Percentiles rank a stretch among this genome's conserved stretches.
These are phyloP conservation scores for Solanum commersonii DNA, from an alignment of 257 asterid species.

Conservation along the genomic window DNA sequence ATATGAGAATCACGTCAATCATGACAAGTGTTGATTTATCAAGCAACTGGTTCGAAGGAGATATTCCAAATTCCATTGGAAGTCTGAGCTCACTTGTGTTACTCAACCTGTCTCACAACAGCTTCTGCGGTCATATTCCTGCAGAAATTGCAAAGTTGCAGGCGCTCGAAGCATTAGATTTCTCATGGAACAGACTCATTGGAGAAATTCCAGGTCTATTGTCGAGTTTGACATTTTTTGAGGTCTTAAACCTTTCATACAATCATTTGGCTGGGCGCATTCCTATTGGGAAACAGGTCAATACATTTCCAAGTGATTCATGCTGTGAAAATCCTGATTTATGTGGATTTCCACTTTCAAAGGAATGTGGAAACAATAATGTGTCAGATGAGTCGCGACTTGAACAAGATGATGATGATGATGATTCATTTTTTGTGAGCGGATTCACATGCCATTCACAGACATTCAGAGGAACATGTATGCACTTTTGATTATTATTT, in stretches of 20 bases:
- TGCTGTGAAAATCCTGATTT: no score
- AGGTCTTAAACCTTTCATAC: no score
- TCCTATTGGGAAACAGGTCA: no score
- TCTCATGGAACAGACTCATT: not conserved
- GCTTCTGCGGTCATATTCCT: not conserved
- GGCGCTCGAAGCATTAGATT: not conserved
- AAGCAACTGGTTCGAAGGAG: no score
- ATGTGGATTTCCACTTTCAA: no score
- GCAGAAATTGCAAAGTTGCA: not conserved
- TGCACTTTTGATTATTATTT: no score
- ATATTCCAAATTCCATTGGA: no score
- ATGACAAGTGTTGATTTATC: not conserved
- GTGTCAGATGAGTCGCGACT: not conserved
- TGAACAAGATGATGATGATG: not conserved
- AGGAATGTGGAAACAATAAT: not conserved
- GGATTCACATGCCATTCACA: not conserved
- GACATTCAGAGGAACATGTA: no score
- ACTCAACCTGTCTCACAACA: not conserved
- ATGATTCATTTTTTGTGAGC: not conserved
- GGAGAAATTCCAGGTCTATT: no score
- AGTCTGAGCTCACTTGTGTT: not conserved
- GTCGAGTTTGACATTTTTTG: no score
- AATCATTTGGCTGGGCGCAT: no score
- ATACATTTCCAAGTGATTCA: no score
- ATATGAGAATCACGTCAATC: not conserved